Conservation (phyloP, 2,329 filamentous ascomycete genomes). For the Epichloe aotearoae region DNA sequence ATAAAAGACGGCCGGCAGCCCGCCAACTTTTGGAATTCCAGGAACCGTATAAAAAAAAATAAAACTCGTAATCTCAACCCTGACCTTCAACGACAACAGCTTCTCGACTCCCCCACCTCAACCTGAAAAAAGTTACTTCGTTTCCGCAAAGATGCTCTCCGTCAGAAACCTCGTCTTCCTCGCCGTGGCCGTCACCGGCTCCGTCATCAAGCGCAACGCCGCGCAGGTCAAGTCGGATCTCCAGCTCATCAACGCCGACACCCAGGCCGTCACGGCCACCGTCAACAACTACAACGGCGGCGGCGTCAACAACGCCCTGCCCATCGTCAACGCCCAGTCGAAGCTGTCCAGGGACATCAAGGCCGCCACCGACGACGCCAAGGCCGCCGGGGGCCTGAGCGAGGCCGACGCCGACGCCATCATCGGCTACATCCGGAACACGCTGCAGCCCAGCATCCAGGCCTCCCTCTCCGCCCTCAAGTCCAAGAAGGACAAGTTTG, state of each 20-base stretch:
- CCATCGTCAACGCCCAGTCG: neutral
- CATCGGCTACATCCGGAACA: neutral
- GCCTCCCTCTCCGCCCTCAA: neutral
- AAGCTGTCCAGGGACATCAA: neutral
- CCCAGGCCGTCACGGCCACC: neutral
- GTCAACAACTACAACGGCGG: slow-evolving; percentile 2
- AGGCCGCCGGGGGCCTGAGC: neutral
- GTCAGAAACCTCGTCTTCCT: slow-evolving; percentile 5
- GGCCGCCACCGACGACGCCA: neutral
- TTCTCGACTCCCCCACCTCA: too few species aligned
- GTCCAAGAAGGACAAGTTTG: neutral
- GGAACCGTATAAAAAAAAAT: too few species aligned
- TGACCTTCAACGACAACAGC: too few species aligned
- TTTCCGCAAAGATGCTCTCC: neutral
- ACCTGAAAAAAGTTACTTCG: neutral
- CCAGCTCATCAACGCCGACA: neutral
- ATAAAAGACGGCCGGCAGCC: neutral
- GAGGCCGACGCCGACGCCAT: neutral
- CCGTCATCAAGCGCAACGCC: slow-evolving; percentile 3
- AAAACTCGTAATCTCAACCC: too few species aligned
- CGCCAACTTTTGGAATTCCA: neutral
- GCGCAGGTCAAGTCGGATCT: neutral
- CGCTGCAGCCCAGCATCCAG: neutral
- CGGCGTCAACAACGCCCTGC: neutral
- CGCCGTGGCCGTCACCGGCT: slow-evolving; percentile 1